Base-by-base conservation (phyloP, 148 eudicot genomes). In the Agrostemma githago region DNA sequence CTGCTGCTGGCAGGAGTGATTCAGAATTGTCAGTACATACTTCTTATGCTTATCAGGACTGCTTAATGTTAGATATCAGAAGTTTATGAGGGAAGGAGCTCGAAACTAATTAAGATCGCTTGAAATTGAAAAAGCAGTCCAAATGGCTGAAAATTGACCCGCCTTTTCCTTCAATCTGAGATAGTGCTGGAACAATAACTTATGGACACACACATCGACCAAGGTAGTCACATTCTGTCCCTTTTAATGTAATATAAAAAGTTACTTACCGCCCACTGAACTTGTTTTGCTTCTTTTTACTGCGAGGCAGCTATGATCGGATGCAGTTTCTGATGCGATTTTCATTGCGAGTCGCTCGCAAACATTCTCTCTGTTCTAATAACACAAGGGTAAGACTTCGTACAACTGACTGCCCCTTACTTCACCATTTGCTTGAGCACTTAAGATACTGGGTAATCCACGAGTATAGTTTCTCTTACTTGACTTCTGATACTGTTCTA, bases 141-240 rank as follows among this genome's bases (percentile, higher is more conserved):
- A n/a, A 20, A 6, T 10, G 56, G 58, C 17, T 57, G 53, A 67
- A 20, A 59, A 34, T 53, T 26, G 57, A 65, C 59, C 59, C 12
- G 3, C 21, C 5, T 53, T 17, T 39, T 65, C 39, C 12, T 54
- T 8, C 8, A 20, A 14, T 7, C 42, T 63, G 70, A 43, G 66
- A 51, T 46, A 38, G 9, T n/a, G 37, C 70, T 14, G 8, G 6
- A 10, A 61, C 38, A 38, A 19, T 26, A 9, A 8, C 42, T 10
- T 6, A 46, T 10, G 14, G 15, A 51, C 56, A 2, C 56, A 12
- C 56, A 2, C 56, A 51, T 15, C 3, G 3, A 51, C 56, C 56
- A 51, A 51, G 77, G 77, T 75, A 53, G 46, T 70, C 38, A 46
- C 68, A n/a, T 19, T 63, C 54, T 62, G 38, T 66, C 71, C 9